A percentile compares a stretch with the other conserved stretches of the same genome.
phyloP scores from a whole-genome alignment of 352 stramenopile genomes.

The Phytophthora brassicae region DNA sequence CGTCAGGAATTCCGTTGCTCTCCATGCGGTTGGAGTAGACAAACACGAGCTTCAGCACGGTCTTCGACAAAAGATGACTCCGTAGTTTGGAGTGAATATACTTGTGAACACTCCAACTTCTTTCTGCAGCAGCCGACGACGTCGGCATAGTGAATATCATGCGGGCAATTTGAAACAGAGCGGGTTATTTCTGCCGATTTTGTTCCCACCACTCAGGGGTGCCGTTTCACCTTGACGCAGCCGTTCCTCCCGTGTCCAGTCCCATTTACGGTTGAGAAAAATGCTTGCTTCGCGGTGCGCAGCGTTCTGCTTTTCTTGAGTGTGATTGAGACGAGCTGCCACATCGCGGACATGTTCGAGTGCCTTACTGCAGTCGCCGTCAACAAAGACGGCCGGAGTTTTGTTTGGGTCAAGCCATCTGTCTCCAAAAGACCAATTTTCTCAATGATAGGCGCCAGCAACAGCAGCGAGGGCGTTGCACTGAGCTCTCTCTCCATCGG shows the following conservation, averaged over 20 bases:
- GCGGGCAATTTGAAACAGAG: conserved; percentile 4
- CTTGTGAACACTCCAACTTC: conserved; percentile 14
- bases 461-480: neutral
- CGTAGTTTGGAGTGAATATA: conserved; percentile 6
- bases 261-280: conserved; percentile 4
- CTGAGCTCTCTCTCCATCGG: too few species aligned
- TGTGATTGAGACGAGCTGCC: neutral
- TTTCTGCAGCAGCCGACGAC: conserved; percentile 5
- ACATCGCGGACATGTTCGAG: neutral
- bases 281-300: neutral
- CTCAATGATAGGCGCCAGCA: too few species aligned
- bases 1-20: too few species aligned
- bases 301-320: neutral
- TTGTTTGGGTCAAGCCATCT: too few species aligned
- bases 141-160: conserved; percentile 10
- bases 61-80: conserved; percentile 1
- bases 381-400: neutral
- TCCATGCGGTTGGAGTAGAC: conserved; percentile 3
- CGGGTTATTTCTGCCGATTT: neutral
- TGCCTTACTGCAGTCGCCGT: neutral
- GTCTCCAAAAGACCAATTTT: too few species aligned
- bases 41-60: conserved; percentile 3
- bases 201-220: conserved; percentile 3
- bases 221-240: too few species aligned
- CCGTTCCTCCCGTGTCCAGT: neutral